A percentile compares a stretch with the other conserved stretches of the same genome.
phyloP scores from a whole-genome alignment of 768 basidiomycete species.

The Trametes cingulata region DNA sequence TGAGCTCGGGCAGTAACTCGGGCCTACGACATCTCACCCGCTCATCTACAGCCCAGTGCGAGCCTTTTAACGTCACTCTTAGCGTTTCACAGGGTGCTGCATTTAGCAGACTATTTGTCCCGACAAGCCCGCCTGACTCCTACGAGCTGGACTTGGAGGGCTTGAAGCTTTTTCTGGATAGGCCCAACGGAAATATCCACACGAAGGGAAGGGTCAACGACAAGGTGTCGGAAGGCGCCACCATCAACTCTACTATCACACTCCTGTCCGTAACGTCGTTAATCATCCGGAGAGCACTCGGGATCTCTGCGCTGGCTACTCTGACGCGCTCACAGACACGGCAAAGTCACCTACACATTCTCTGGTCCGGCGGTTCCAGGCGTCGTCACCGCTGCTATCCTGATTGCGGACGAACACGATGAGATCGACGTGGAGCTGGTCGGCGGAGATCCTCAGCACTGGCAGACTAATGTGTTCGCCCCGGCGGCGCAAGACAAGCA shows the following conservation, averaged over 20 bases:
- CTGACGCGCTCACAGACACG: constrained; percentile 30
- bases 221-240: constrained; percentile 39
- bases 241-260: constrained; percentile 43
- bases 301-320: too few relatives aligned
- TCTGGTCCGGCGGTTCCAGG: constrained; percentile 36
- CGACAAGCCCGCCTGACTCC: constrained; percentile 34
- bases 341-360: constrained; percentile 38
- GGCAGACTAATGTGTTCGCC: constrained; percentile 46
- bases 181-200: constrained; percentile 33
- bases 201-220: constrained; percentile 39
- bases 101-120: constrained; percentile 28
- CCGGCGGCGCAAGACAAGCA: constrained; percentile 31
- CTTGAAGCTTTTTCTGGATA: constrained; percentile 35
- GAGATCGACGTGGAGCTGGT: constrained; percentile 47
- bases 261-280: constrained; percentile 36
- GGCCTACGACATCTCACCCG: background rate
- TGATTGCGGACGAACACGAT: constrained; percentile 37
- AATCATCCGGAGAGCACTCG: background rate
- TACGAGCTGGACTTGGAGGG: constrained; percentile 31
- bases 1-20: background rate
- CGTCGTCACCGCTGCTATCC: constrained; percentile 42
- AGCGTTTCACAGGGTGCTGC: constrained; percentile 19
- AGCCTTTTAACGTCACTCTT: constrained; percentile 33
- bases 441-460: constrained; percentile 39
- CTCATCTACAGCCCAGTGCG: constrained; percentile 17